Evolutionary conservation across 768 basidiomycete species (phyloP), one percentile per base, ranked within the genome.

Genomic region (Boletus edulis): DNA sequence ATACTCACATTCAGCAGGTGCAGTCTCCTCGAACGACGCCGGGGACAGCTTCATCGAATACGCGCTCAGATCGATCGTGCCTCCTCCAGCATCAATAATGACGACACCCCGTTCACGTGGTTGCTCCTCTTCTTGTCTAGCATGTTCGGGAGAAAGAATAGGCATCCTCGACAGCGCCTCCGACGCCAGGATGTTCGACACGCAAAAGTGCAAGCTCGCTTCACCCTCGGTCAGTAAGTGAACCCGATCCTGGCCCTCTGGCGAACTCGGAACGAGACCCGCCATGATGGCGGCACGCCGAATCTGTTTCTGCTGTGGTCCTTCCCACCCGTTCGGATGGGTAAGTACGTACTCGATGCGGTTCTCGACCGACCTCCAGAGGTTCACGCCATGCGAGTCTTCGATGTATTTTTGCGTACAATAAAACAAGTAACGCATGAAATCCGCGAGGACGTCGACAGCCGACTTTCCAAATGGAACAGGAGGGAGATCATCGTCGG

Each of bases 311-410:
- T 86, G 85, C 60, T 87, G 85, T 1, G 64, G 67, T 1, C 82
- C 81, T 57, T 80, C 84, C 85, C 85, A 87, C 0, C 82, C 84
- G 58, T 86, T 85, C 5, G 85, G 85, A 58, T 85, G 84, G 1
- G 78, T 77, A 15, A 86, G 73, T 5, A 87, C 73, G 54, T 78
- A 81, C 32, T 82, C 75, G 29, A 81, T 75, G 8, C 57, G 67
- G 15, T 67, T 58, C 57, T 78, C 71, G 8, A 83, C 56, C 8
- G 74, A 75, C 9, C 62, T 63, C 82, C 81, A 83, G 4, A 83
- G 58, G 11, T 71, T 67, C 15, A 38, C 58, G 1, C 83, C 82
- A 41, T 80, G 77, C 3, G 75, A 73, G 22, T 82, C 78, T 31
- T 68, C 62, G 46, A 85, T 83, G 52, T 79, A 84, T 5, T 63